Percentiles rank a stretch among this genome's conserved stretches.
These are phyloP conservation scores for Lichtheimia ramosa DNA, from an alignment of 371 early-diverging fungal species.

Conservation along the genomic window DNA sequence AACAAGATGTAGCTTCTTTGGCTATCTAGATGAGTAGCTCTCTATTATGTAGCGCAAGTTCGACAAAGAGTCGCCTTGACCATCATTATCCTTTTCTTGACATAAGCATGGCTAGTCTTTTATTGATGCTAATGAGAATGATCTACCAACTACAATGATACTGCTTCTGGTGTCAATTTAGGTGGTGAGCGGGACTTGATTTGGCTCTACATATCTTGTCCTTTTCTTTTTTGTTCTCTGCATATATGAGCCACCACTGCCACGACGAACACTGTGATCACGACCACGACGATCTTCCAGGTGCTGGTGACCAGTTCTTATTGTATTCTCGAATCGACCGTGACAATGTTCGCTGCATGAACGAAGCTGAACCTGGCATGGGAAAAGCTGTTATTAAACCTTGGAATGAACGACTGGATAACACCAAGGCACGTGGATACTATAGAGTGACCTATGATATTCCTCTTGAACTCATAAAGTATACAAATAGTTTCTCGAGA, in stretches of 20 bases:
- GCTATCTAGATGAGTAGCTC: too few species aligned
- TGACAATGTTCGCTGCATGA: constrained; percentile 79
- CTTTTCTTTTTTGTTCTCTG: too few species aligned
- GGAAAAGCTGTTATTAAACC: constrained; percentile 82
- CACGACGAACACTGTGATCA: constrained; percentile 73
- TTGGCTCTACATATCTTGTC: too few species aligned
- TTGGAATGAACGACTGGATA: constrained; percentile 80
- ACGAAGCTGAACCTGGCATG: constrained; percentile 72
- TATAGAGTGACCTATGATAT: not conserved
- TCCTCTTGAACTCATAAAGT: not conserved
- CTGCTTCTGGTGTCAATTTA: too few species aligned
- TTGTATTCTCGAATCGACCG: constrained; percentile 81
- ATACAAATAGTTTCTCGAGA: constrained; percentile 66
- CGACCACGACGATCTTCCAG: constrained; percentile 70
- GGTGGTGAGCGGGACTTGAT: too few species aligned
- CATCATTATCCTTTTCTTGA: too few species aligned
- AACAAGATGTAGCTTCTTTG: too few species aligned
- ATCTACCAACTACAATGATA: too few species aligned
- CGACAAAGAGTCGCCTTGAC: too few species aligned
- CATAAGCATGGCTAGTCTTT: too few species aligned
- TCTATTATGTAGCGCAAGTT: too few species aligned
- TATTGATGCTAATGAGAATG: too few species aligned
- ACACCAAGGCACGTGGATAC: constrained; percentile 48
- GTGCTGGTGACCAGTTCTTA: constrained; percentile 71
- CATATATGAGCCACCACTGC: constrained; percentile 33